These are phyloP conservation scores for Caloboletus firmus DNA, from an alignment of 1,284 basidiomycete genomes.

Conservation along the genomic window DNA sequence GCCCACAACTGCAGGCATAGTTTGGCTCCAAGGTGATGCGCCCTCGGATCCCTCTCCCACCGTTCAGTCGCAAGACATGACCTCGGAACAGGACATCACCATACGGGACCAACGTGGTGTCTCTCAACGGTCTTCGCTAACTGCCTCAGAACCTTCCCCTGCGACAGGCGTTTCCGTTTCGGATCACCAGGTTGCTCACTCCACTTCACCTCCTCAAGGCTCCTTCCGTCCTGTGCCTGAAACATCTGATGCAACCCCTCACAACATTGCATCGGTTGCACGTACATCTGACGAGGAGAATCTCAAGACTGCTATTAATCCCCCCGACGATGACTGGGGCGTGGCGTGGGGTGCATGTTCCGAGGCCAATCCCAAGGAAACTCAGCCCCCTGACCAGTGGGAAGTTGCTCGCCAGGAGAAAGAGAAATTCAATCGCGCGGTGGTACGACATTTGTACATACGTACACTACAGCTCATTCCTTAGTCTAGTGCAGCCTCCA, in stretches of 20 bases:
- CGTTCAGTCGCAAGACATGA: not conserved
- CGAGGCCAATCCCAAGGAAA: constrained; percentile 17
- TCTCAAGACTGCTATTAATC: constrained; percentile 28
- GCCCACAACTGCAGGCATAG: constrained; percentile 37
- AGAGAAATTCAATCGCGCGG: constrained; percentile 55
- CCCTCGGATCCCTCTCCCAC: not conserved
- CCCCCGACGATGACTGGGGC: constrained; percentile 48
- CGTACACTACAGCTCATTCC: constrained; percentile 21
- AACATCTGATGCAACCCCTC: not conserved
- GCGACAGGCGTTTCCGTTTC: not conserved
- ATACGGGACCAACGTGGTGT: not conserved
- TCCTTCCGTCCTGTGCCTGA: not conserved
- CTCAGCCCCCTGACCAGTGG: constrained; percentile 57
- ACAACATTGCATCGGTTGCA: not conserved
- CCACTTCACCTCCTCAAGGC: not conserved
- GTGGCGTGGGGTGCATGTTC: constrained; percentile 38
- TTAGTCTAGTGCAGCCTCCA: constrained; percentile 53
- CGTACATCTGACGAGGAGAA: not conserved
- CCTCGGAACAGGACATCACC: not conserved
- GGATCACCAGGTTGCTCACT: constrained; percentile 4
- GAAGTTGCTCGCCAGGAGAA: constrained; percentile 59
- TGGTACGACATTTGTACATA: constrained; percentile 44
- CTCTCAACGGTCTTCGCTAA: not conserved
- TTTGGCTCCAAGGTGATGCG: constrained; percentile 30
- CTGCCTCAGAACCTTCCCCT: not conserved